Conservation (phyloP, 202 grass and related monocot genomes). For the Bolboschoenoplectus hybrid region DNA sequence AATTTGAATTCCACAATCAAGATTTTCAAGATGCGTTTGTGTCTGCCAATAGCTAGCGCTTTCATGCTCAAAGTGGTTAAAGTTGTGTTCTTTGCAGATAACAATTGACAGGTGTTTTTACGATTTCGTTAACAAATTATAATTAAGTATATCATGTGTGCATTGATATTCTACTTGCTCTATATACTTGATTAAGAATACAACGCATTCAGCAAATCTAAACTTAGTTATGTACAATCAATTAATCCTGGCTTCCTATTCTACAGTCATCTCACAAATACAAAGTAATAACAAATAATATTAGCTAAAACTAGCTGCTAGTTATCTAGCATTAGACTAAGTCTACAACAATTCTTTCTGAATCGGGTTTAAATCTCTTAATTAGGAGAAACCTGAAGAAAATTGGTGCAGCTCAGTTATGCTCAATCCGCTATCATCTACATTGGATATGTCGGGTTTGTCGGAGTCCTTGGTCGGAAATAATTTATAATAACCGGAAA, state of each 20-base stretch:
- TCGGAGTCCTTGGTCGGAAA: constrained; percentile 51
- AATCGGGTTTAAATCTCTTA: constrained; percentile 13
- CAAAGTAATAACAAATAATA: neutral
- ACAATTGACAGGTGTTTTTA: neutral
- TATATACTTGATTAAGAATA: neutral
- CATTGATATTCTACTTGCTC: constrained; percentile 16
- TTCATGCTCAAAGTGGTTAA: neutral
- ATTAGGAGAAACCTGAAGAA: constrained; percentile 27
- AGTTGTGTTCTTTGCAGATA: neutral
- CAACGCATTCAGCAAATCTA: neutral
- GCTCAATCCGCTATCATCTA: neutral
- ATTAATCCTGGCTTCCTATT: constrained; percentile 26
- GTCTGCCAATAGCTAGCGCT: neutral
- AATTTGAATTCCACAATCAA: neutral
- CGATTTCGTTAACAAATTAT: neutral
- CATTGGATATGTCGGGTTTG: constrained; percentile 32
- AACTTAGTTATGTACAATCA: constrained; percentile 21
- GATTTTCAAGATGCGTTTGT: neutral
- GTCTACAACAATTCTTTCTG: neutral
- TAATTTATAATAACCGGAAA: constrained; percentile 65
- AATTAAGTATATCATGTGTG: constrained; percentile 5
- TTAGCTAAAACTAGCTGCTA: neutral
- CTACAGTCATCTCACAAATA: neutral
- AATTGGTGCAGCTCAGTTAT: constrained; percentile 9
- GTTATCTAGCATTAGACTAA: neutral